These are phyloP conservation scores for Kwoniella europaea DNA, from an alignment of 768 basidiomycete genomes.

Conservation along the genomic window DNA sequence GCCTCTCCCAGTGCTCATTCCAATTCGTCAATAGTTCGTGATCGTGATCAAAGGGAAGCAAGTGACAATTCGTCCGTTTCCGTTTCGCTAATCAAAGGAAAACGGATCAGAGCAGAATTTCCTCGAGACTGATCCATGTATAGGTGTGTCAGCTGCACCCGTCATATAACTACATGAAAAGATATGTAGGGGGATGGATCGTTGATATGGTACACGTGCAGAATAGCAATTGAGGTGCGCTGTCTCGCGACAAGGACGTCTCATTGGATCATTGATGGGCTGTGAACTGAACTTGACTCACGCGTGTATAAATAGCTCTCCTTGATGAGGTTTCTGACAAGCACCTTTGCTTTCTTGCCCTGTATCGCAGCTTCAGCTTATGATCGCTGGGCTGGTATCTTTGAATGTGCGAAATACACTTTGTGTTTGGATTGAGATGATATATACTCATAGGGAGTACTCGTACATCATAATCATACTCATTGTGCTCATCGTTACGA, in stretches of 20 bases:
- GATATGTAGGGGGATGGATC: neutral
- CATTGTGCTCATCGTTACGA: neutral
- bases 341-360: neutral
- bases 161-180: neutral
- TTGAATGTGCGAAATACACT: neutral
- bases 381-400: too few species aligned
- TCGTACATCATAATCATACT: neutral
- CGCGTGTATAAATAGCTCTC: neutral
- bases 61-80: neutral
- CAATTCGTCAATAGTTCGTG: constrained; percentile 12
- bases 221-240: neutral
- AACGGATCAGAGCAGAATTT: neutral
- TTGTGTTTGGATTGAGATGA: neutral
- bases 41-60: neutral
- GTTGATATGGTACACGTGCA: neutral
- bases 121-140: neutral
- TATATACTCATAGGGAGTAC: neutral
- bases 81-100: neutral
- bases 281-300: neutral
- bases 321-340: neutral
- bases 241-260: neutral
- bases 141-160: neutral
- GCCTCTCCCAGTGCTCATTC: constrained; percentile 27
- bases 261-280: neutral
- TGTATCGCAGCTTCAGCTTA: neutral